Evolutionary conservation across 1,284 basidiomycete genomes (phyloP), one percentile per base, ranked within the genome.

Genomic region (Malassezia pachydermatis): DNA sequence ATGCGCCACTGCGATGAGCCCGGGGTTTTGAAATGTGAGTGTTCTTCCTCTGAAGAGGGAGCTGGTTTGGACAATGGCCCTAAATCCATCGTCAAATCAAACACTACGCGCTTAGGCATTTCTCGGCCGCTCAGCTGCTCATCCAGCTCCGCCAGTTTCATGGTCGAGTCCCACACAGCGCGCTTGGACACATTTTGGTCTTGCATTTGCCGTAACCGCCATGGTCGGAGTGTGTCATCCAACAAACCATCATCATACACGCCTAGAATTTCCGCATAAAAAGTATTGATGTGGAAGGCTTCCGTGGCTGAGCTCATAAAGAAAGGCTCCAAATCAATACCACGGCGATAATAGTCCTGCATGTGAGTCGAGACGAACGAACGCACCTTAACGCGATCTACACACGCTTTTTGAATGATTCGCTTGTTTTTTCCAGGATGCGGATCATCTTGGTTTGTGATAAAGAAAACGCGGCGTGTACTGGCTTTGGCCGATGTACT

Each of bases 391-490:
- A 51, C 54, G 5, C 32, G 25, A 5, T 45, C 51, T 16, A 57
- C 46, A 30, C 46, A 41, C 19, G 47, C 52, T 11, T 43, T 44
- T 22, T 54, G 46, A 11, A 32, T 48, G 13, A 27, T 24, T 27
- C 41, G 19, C 20, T 50, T 50, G 4, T 27, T 20, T 19, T 16
- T 39, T 3, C 57, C 54, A 4, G 60, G 55, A 45, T 61, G 57
- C 11, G 82, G 82, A 45, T 81, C 73, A 65, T 95, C 92, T 56
- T 89, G 81, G 67, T 96, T 84, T 0, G 92, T 96, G 40, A 98
- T 84, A 41, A 89, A 77, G 67, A 96, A 95, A 1, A 96, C 79
- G 8, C 90, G 82, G 67, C 92, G 90, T 27, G 83, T 82, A 1
- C 88, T 87, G 0, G 82, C 84, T 62, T 86, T 88, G 4, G 81